Base-by-base conservation (phyloP, 2,329 filamentous ascomycete species). In the Aureobasidium sp. region DNA sequence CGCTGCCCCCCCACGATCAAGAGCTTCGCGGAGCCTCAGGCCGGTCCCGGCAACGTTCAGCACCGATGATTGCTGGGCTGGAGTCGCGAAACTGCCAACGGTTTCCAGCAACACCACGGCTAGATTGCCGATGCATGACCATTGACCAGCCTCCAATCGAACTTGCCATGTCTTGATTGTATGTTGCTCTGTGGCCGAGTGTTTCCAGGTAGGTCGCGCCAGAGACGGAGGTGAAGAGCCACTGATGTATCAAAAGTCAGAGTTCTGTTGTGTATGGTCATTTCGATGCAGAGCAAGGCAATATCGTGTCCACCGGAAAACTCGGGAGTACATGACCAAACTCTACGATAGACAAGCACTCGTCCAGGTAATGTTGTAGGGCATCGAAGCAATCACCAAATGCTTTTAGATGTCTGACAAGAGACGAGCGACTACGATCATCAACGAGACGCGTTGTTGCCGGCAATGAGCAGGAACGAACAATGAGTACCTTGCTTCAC, bases 11-110 rank as follows among this genome's bases (percentile, higher is more conserved):
- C 54, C 54, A 58, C 31, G n/a, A 48, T 39, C 27, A 35, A 24
- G 42, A 58, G 54, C 42, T 58, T 58, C 54, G 27, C 54, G 54
- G 54, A 58, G 54, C 40, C 42, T 58, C 42, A 48, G 31, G 19
- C 54, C 42, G 54, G 40, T 48, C 27, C 50, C 42, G 54, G 42
- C 54, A 58, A 58, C 42, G 54, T 37, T 58, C 12, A 58, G 42
- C 54, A 31, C 39, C 42, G 42, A 39, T 39, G 31, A 47, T 58
- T 44, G 45, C 29, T 19, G 22, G 54, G 42, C 37, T 39, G 42
- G 54, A 58, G 54, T 58, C 29, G 54, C 40, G 33, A 58, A 39
- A 37, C 42, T 31, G 31, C 31, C 54, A 58, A 58, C 39, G 40
- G 24, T 37, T 48, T 17, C 39, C 27, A 33, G 27, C 27, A 33